Evolutionary conservation across 2,329 filamentous ascomycete genomes (phyloP).

Genomic region (Epichloe amarillans): DNA sequence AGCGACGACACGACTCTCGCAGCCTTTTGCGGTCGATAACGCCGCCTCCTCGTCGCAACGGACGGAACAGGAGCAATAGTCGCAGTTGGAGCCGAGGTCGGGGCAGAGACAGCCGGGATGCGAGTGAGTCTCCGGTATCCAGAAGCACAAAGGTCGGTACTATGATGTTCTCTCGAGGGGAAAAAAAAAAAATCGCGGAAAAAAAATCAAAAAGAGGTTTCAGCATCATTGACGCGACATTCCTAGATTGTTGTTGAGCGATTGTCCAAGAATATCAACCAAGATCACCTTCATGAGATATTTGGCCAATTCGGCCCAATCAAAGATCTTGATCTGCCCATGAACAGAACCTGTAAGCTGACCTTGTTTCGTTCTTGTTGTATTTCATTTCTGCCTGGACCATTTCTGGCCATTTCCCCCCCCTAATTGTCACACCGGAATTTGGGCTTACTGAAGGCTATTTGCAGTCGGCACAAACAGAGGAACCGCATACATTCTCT

Average conservation of each 20-base stretch:
- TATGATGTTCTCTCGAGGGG: too few species aligned
- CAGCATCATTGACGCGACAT: neutral
- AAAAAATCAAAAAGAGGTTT: neutral
- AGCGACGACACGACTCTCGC: constrained; percentile 21
- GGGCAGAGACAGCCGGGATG: constrained; percentile 22
- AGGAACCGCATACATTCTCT: constrained; percentile 88
- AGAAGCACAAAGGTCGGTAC: constrained; percentile 39
- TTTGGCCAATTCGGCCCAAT: constrained; percentile 83
- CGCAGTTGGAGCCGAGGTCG: constrained; percentile 22
- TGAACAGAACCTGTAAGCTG: constrained; percentile 67
- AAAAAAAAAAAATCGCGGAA: neutral
- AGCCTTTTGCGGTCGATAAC: constrained; percentile 20
- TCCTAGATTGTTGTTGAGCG: constrained; percentile 85
- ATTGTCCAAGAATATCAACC: constrained; percentile 87
- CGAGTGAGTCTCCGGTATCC: constrained; percentile 23
- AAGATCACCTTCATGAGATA: constrained; percentile 78
- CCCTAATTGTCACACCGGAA: neutral
- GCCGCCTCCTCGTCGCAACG: constrained; percentile 20
- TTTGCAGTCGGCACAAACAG: constrained; percentile 68
- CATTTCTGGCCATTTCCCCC: neutral
- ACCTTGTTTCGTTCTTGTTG: neutral
- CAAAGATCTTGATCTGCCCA: constrained; percentile 74
- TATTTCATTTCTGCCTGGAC: neutral
- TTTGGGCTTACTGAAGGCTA: neutral
- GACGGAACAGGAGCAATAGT: constrained; percentile 16